Conservation (phyloP, 2,329 filamentous ascomycete species). For the Ophiocordyceps camponoti-floridani region DNA sequence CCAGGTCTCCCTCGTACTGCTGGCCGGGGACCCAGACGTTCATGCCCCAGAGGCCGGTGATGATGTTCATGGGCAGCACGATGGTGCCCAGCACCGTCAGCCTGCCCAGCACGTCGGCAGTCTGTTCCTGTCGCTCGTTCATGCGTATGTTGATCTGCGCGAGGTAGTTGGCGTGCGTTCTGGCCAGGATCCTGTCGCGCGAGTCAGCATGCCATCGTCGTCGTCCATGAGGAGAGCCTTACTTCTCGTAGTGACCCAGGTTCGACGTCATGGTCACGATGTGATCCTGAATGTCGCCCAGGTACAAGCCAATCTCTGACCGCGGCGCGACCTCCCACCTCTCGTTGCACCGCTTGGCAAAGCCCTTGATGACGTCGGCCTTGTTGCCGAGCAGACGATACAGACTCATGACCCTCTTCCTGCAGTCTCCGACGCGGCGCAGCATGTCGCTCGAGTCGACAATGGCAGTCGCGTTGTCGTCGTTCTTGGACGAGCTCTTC, state of each 20-base stretch:
- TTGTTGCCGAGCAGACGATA: slow-evolving; percentile 91
- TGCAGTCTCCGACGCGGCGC: slow-evolving; percentile 75
- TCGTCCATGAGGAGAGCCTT: slow-evolving; percentile 12
- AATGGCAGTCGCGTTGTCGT: slow-evolving; percentile 24
- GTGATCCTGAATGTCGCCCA: slow-evolving; percentile 97
- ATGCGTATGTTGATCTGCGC: slow-evolving; percentile 98
- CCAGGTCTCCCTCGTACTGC: slow-evolving; percentile 54
- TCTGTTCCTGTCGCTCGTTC: slow-evolving; percentile 95
- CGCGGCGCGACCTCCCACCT: slow-evolving; percentile 92
- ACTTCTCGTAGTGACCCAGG: slow-evolving; percentile 91
- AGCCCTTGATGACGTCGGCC: slow-evolving; percentile 97
- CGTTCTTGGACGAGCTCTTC: slow-evolving; percentile 26
- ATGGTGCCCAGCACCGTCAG: slow-evolving; percentile 93
- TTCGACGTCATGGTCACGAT: slow-evolving; percentile 98
- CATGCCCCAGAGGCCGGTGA: slow-evolving; percentile 98
- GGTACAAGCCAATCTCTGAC: slow-evolving; percentile 90
- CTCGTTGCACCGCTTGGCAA: slow-evolving; percentile 95
- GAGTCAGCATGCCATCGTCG: not conserved
- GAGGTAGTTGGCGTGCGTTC: slow-evolving; percentile 93
- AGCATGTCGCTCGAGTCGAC: slow-evolving; percentile 60
- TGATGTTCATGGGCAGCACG: slow-evolving; percentile 96
- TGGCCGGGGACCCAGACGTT: slow-evolving; percentile 94
- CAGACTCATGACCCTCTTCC: slow-evolving; percentile 93
- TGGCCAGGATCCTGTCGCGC: slow-evolving; percentile 49
- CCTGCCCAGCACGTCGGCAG: slow-evolving; percentile 84